phyloP scores from a whole-genome alignment of 2,329 filamentous ascomycete species.

The Pseudocercospora musae region DNA sequence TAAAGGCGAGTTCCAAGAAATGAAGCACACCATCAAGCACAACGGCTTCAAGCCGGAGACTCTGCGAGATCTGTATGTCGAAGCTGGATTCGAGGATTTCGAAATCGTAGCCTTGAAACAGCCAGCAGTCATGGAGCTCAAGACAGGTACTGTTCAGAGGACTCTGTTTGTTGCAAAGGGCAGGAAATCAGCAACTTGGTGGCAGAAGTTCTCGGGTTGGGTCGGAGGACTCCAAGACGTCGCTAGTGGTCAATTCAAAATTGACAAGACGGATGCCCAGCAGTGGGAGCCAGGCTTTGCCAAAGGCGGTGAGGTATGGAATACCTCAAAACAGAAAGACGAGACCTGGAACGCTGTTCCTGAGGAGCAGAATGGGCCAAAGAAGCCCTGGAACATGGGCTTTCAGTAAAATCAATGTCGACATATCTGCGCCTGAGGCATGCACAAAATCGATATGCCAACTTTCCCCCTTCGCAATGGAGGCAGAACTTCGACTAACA shows the following conservation, averaged over 20 bases:
- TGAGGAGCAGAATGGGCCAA: not conserved
- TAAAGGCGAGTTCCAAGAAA: constrained; percentile 21
- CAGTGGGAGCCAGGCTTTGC: constrained; percentile 9
- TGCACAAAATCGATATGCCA: not conserved
- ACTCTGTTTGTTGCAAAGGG: constrained; percentile 36
- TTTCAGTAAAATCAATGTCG: not conserved
- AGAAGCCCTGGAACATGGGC: not conserved
- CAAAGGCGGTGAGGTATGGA: constrained; percentile 5
- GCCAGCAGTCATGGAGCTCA: constrained; percentile 28
- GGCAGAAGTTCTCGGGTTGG: constrained; percentile 19
- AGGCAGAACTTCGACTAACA: not conserved
- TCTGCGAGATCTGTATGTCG: constrained; percentile 29
- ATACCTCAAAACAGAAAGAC: not conserved
- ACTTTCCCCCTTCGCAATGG: not conserved
- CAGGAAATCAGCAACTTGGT: constrained; percentile 22
- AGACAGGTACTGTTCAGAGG: constrained; percentile 25
- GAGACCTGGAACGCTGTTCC: not conserved
- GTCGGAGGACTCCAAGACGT: constrained; percentile 16
- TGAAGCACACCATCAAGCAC: constrained; percentile 35
- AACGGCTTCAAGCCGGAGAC: constrained; percentile 30
- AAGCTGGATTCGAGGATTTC: constrained; percentile 32
- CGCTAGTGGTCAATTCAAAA: constrained; percentile 3
- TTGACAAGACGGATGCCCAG: not conserved
- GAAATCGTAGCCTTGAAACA: constrained; percentile 31
- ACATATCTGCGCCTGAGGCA: not conserved